Base-by-base conservation (phyloP, 2,329 filamentous ascomycete species). In the Fusarium xylarioides region DNA sequence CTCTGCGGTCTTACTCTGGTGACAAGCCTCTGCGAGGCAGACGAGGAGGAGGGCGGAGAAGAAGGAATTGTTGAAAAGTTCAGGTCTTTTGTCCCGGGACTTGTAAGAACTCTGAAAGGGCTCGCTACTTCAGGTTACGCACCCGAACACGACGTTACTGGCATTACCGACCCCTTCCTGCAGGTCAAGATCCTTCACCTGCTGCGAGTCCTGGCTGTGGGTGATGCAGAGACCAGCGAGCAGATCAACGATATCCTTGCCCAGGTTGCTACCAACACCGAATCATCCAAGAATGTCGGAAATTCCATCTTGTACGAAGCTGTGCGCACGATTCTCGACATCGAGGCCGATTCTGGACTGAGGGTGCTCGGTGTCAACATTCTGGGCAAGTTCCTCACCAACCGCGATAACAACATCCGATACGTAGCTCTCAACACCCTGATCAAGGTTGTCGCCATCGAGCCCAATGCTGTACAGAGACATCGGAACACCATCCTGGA, bases 211-310 rank as follows among this genome's bases (percentile, higher is more conserved):
- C 86, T 99, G 50, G 95, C 93, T 21, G 91, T 95, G 70, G 95
- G 95, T 40, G 95, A 99, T 81, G 86, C 91, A 16, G 88, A 95
- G 69, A 95, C 94, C 32, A 98, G 95, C 81, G 97, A 99, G 83
- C 92, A 97, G 82, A 98, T 99, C 85, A 99, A 98, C 84, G 96
- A 99, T 80, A 99, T 99, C 70, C 86, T 99, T 68, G 96, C 96
- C 11, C 95, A 97, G 85, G 96, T 99, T 61, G 96, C 96, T 58
- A 98, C 95, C 43, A 99, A 99, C 82, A 99, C 96, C 3, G 96
- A 99, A 80, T 95, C 95, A 0, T 95, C 95, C 34, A 99, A 99
- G 86, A 99, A 99, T 75, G 96, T 99, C 46, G 96, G 96, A 71
- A 99, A 99, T 81, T 95, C 96, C 2, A 99, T 99, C 77, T 87